Conservation (phyloP, 495 filamentous ascomycete species). For the Daldinia bambusicola region DNA sequence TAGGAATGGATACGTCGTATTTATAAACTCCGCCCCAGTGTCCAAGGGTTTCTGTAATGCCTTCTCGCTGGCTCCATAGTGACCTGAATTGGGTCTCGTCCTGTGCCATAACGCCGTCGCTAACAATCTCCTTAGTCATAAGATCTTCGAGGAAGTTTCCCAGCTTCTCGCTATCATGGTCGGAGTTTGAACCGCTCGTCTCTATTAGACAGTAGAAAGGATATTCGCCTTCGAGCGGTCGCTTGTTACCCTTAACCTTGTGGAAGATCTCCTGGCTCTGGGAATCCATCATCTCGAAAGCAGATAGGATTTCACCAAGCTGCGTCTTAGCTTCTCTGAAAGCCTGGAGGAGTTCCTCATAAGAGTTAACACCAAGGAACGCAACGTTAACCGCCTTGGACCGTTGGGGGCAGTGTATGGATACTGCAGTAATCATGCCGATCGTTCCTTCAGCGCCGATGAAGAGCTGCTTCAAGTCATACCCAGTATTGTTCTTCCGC, state of each 20-base stretch:
- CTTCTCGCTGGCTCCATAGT: conserved; percentile 93
- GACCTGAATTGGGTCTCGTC: conserved; percentile 87
- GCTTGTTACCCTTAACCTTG: conserved; percentile 76
- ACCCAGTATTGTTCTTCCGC: conserved; percentile 97
- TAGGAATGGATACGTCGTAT: conserved; percentile 95
- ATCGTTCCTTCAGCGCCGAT: conserved; percentile 95
- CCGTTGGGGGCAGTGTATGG: conserved; percentile 87
- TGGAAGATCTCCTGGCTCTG: conserved; percentile 79
- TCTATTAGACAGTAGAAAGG: conserved; percentile 98
- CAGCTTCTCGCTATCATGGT: conserved; percentile 91
- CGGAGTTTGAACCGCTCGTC: conserved; percentile 91
- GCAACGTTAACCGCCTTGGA: conserved; percentile 88
- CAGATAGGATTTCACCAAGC: conserved; percentile 92
- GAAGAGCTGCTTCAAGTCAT: conserved; percentile 97
- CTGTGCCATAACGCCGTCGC: conserved; percentile 89
- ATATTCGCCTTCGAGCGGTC: conserved; percentile 80
- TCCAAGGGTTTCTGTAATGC: conserved; percentile 84
- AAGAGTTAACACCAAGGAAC: conserved; percentile 86
- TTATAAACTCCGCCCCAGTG: conserved; percentile 98
- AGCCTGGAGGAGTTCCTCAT: conserved; percentile 82
- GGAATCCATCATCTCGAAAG: conserved; percentile 96
- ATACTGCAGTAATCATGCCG: conserved; percentile 90
- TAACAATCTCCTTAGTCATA: conserved; percentile 83
- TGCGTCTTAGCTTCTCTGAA: conserved; percentile 89
- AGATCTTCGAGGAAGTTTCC: conserved; percentile 87